These are phyloP conservation scores for Globisporangium emineosum DNA, from an alignment of 352 stramenopile genomes.

Conservation along the genomic window DNA sequence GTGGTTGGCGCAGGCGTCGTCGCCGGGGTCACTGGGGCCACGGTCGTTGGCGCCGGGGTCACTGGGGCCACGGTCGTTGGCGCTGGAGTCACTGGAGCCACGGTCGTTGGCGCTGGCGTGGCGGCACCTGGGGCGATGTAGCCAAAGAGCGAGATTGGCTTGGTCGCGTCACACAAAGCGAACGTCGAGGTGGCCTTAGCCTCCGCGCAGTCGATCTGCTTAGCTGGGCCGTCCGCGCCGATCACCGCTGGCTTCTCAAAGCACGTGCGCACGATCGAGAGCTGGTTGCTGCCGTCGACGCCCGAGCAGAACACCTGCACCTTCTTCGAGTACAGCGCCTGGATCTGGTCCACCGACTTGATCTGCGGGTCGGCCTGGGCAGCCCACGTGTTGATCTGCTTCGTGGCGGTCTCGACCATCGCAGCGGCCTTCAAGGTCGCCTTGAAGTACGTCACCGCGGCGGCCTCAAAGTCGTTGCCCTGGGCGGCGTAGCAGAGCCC, in stretches of 20 bases:
- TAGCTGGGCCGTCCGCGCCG: conserved; percentile 36
- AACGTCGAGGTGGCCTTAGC: conserved; percentile 44
- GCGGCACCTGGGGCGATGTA: conserved; percentile 31
- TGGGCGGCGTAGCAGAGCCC: conserved; percentile 69
- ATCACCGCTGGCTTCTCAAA: conserved; percentile 31
- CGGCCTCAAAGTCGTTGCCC: conserved; percentile 15
- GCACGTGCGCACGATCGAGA: conserved; percentile 22
- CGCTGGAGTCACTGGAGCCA: conserved; percentile 1
- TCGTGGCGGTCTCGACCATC: conserved; percentile 12
- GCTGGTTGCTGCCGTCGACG: conserved; percentile 21
- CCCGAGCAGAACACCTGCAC: conserved; percentile 22
- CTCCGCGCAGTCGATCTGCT: conserved; percentile 48
- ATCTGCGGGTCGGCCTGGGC: conserved; percentile 6
- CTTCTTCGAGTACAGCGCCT: conserved; percentile 20
- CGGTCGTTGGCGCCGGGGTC: neutral
- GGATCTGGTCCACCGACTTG: conserved; percentile 10
- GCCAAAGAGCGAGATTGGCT: conserved; percentile 39
- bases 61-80: neutral
- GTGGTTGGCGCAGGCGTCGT: neutral
- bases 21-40: conserved; percentile 1
- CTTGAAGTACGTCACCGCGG: conserved; percentile 20
- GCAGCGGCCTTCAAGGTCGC: conserved; percentile 18
- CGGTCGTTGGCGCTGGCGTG: conserved; percentile 1
- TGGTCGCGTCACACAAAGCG: conserved; percentile 38
- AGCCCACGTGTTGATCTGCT: conserved; percentile 21